Base-by-base conservation (phyloP, 2,329 filamentous ascomycete genomes). In the Aureobasidium sp. region DNA sequence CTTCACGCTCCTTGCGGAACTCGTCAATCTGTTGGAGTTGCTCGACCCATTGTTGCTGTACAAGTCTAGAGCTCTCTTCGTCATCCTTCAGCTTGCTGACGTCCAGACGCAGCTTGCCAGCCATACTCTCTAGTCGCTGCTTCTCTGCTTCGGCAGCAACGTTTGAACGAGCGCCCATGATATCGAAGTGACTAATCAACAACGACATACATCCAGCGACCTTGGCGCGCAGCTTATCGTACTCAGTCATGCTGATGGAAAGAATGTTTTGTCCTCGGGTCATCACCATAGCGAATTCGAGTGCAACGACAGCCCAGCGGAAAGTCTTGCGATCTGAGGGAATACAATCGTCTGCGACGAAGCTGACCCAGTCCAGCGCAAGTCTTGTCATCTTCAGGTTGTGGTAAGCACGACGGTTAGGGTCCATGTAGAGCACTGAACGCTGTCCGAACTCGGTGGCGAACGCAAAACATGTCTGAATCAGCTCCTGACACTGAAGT, bases 381-480 rank as follows among this genome's bases (percentile, higher is more conserved):
- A 99, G 81, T 71, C 96, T 90, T 13, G 93, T 96, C 61, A 99
- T 83, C 73, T 96, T 96, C 67, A 96, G 82, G 73, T 96, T 97
- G 77, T 97, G 97, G 90, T 97, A 95, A 67, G 95, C 90, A 54
- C 93, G 87, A 61, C 94, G 82, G 71, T 96, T 97, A 73, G 90
- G 89, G 75, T 99, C 94, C 86, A 99, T 94, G 77, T 96, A 95
- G 25, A 94, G 85, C 54, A 96, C 83, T 2, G 93, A 97, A 66
- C 94, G 88, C 73, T 97, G 93, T 48, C 94, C 94, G 67, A 99
- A 99, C 73, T 99, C 94, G 0, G 94, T 97, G n/a, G 94, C 94
- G 70, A 97, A 99, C 44, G 95, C 89, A 73, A 97, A 99, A 75
- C 93, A 99, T 5, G 91, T 96, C 74, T 99, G 94, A 65, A 99